These are phyloP conservation scores for Cadophora gregata DNA, from an alignment of 2,329 filamentous ascomycete species.

Conservation along the genomic window DNA sequence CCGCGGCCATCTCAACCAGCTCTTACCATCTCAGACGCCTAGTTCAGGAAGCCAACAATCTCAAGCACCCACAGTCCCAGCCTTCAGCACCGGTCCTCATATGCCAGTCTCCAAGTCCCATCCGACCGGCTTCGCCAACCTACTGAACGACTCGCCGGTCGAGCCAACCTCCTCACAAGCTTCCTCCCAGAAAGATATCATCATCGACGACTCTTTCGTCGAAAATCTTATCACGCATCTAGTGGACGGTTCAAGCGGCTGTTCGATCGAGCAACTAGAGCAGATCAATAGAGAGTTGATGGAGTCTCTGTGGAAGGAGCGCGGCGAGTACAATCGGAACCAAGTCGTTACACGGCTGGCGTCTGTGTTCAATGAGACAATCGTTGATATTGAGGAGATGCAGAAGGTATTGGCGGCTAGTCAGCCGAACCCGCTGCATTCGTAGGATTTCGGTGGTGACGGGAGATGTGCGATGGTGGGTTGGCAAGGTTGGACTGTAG, in stretches of 20 bases:
- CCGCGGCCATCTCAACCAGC: constrained; percentile 45
- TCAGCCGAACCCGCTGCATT: constrained; percentile 30
- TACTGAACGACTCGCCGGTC: constrained; percentile 43
- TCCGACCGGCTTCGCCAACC: constrained; percentile 38
- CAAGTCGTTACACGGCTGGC: constrained; percentile 69
- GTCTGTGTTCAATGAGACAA: constrained; percentile 76
- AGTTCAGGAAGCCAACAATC: constrained; percentile 42
- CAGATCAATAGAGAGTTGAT: constrained; percentile 91
- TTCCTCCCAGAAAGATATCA: constrained; percentile 42
- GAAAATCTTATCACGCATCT: constrained; percentile 36
- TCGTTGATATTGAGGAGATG: constrained; percentile 65
- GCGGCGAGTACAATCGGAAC: constrained; percentile 83
- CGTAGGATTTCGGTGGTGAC: background rate
- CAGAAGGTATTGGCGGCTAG: constrained; percentile 41
- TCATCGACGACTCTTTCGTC: constrained; percentile 50
- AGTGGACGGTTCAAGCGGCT: constrained; percentile 40
- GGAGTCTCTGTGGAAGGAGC: constrained; percentile 83
- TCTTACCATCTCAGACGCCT: constrained; percentile 41
- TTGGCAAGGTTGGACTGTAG: no score
- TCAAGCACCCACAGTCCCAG: constrained; percentile 45
- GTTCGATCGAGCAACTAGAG: constrained; percentile 86
- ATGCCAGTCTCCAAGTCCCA: constrained; percentile 33
- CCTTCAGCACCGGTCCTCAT: constrained; percentile 47
- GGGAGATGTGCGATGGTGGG: background rate
- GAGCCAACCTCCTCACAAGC: constrained; percentile 39